These are phyloP conservation scores for Penicillium herquei DNA, from an alignment of 495 filamentous ascomycete species.

Conservation along the genomic window DNA sequence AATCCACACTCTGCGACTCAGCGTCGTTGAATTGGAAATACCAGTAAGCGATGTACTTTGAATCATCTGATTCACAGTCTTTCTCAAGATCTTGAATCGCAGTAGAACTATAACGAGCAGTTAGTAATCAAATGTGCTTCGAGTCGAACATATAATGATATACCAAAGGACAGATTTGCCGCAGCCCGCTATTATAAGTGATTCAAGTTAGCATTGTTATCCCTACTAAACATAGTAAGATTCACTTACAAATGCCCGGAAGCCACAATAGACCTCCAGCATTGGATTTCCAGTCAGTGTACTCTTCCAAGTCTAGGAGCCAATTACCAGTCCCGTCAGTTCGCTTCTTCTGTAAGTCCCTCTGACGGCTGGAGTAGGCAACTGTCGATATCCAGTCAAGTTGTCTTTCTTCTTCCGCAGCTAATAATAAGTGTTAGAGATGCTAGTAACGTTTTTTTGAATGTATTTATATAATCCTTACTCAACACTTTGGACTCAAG, in stretches of 20 bases:
- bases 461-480: background rate
- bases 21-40: conserved; percentile 15
- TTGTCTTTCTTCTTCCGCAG: background rate
- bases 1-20: conserved; percentile 8
- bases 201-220: background rate
- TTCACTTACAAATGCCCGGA: background rate
- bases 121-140: background rate
- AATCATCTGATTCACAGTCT: background rate
- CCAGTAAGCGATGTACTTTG: conserved; percentile 11
- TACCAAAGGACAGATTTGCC: conserved; percentile 9
- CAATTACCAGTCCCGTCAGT: conserved; percentile 1
- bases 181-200: background rate
- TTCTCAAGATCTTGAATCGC: conserved; percentile 11
- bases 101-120: conserved; percentile 11
- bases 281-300: conserved; percentile 1
- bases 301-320: conserved; percentile 3
- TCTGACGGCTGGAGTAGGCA: background rate
- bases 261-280: conserved; percentile 1
- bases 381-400: background rate
- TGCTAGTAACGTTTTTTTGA: background rate
- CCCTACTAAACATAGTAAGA: background rate
- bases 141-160: background rate
- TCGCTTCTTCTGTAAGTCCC: background rate
- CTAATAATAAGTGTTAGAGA: background rate
- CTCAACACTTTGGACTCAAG: background rate